phyloP scores from a whole-genome alignment of 202 grass and related monocot species.

The Eragrostis tef region DNA sequence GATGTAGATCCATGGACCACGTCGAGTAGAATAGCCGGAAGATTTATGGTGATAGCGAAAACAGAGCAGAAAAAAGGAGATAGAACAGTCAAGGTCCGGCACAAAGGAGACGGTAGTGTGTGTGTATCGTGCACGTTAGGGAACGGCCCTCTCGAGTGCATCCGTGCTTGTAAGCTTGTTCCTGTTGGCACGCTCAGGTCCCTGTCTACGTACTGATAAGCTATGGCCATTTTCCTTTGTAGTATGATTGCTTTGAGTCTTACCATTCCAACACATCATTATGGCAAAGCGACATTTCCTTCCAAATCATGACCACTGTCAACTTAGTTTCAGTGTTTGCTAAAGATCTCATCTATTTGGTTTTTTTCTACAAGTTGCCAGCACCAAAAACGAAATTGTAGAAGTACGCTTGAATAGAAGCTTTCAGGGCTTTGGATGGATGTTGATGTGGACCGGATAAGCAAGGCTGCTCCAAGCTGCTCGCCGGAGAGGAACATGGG shows the following conservation, averaged over 20 bases:
- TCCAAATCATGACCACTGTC: no score
- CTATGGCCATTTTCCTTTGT: neutral
- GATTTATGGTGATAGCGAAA: conserved; percentile 12
- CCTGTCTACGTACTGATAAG: neutral
- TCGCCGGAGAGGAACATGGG: conserved; percentile 36
- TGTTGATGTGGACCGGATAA: neutral
- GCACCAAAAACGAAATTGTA: neutral
- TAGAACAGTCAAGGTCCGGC: conserved; percentile 3
- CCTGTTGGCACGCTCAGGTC: neutral
- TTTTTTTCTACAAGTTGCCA: neutral
- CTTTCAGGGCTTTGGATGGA: neutral
- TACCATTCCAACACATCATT: neutral
- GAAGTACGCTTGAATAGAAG: conserved; percentile 25
- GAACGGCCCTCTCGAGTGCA: neutral
- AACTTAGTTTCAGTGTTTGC: neutral
- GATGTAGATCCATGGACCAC: conserved; percentile 47
- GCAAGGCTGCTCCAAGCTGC: conserved; percentile 29
- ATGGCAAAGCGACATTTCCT: neutral
- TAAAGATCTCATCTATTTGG: neutral
- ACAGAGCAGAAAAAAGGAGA: conserved; percentile 1
- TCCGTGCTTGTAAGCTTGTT: neutral
- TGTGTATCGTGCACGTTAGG: neutral
- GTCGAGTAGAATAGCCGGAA: neutral
- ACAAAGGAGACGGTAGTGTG: neutral
- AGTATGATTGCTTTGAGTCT: neutral